Evolutionary conservation across 192 early-diverging fungal genomes (phyloP), one percentile per base, ranked within the genome.

Genomic region (Gonapodya sp.): DNA sequence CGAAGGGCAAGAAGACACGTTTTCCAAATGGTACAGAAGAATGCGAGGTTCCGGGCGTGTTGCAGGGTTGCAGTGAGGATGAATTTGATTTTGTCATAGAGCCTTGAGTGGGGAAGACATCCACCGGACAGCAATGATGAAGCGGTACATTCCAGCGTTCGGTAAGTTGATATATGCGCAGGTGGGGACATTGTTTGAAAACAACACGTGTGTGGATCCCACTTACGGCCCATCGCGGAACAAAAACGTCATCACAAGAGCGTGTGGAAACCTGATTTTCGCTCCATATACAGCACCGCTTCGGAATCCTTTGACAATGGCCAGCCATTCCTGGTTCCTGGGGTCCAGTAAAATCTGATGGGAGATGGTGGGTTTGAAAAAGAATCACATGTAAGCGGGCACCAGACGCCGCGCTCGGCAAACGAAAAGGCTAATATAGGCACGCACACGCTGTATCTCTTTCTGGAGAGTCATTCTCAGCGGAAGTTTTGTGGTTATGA

Each of bases 221-320:
- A 81, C 87, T 81, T 88, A 95, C 94, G 91, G 93, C 79, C 93
- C 93, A n/a, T 86, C 84, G 34, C 95, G 90, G 87, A 98, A 98
- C 80, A 98, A 86, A 79, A 98, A 86, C 2, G 97, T 96, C 96
- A 98, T 98, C 79, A 98, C 95, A 0, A 98, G 85, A 24, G 96
- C 96, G 85, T 98, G 96, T n/a, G 96, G 96, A 81, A 97, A 97
- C 72, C 97, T 88, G 80, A 98, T 92, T 86, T 97, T 96, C 73
- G 96, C 94, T 35, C 96, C 97, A 81, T 98, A 98, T 8, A 98
- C 97, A 73, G 95, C 89, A 80, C 97, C 97, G 85, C 96, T 98
- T 79, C 97, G 89, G 80, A 95, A 93, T 31, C 95, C 95, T 85
- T 97, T 97, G 75, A 97, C 84, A 36, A 97, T 92, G 34, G 94